Evolutionary conservation across 1,284 basidiomycete genomes (phyloP).

Genomic region (Farysia itapuensis): DNA sequence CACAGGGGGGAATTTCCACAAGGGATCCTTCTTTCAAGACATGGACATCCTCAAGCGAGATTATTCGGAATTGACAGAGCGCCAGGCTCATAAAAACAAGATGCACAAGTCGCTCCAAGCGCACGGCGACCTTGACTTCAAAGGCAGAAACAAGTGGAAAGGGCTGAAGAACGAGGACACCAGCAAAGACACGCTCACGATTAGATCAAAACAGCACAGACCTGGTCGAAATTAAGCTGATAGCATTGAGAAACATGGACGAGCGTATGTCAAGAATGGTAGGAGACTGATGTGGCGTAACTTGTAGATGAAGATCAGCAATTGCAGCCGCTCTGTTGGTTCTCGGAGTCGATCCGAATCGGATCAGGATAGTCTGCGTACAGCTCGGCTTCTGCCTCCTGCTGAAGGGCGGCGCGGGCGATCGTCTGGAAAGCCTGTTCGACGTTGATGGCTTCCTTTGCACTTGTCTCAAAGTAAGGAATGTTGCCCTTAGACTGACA

Average conservation of each 20-base stretch:
- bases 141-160: slow-evolving; percentile 75
- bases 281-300: not conserved
- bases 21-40: slow-evolving; percentile 94
- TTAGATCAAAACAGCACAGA: no score
- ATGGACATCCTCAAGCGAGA: slow-evolving; percentile 85
- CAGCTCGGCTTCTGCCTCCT: slow-evolving; percentile 92
- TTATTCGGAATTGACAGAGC: slow-evolving; percentile 83
- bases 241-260: no score
- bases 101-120: slow-evolving; percentile 97
- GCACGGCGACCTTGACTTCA: slow-evolving; percentile 91
- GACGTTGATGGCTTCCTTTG: slow-evolving; percentile 99
- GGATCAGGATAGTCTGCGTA: slow-evolving; percentile 99
- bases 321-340: slow-evolving; percentile 86
- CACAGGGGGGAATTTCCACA: slow-evolving; percentile 98
- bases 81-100: slow-evolving; percentile 75
- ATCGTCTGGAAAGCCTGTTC: slow-evolving; percentile 99
- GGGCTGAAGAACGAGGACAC: slow-evolving; percentile 95
- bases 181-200: no score
- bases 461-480: slow-evolving; percentile 99
- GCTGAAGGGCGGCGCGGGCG: slow-evolving; percentile 95
- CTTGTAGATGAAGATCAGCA: slow-evolving; percentile 67
- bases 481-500: slow-evolving; percentile 99
- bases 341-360: slow-evolving; percentile 93
- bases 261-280: no score
- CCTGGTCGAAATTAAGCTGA: no score